phyloP scores from a whole-genome alignment of 2,329 filamentous ascomycete genomes.

The Myriosclerotinia curreyana region DNA sequence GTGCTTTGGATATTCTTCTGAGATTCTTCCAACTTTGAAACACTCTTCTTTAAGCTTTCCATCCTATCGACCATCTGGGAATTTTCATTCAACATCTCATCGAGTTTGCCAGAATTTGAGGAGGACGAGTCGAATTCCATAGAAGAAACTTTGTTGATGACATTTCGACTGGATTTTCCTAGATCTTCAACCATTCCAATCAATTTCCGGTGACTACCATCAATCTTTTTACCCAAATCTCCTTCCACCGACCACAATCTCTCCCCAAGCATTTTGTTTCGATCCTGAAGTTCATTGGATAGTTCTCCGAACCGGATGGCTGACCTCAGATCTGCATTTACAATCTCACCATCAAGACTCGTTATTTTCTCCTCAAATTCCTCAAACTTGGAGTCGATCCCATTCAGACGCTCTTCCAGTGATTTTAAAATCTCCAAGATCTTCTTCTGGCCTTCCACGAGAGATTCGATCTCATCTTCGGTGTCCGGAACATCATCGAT shows the following conservation, averaged over 20 bases:
- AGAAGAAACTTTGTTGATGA: slow-evolving; percentile 25
- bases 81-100: slow-evolving; percentile 24
- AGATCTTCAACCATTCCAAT: slow-evolving; percentile 29
- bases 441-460: slow-evolving; percentile 24
- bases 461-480: slow-evolving; percentile 24
- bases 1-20: slow-evolving; percentile 21
- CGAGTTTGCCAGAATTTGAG: slow-evolving; percentile 23
- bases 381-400: slow-evolving; percentile 24
- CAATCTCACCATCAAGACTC: slow-evolving; percentile 26
- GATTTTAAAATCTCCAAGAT: slow-evolving; percentile 24
- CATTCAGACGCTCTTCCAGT: slow-evolving; percentile 24
- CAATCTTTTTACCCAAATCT: slow-evolving; percentile 31
- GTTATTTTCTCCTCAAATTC: slow-evolving; percentile 26
- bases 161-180: slow-evolving; percentile 25
- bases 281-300: slow-evolving; percentile 32
- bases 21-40: slow-evolving; percentile 26
- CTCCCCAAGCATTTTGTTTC: slow-evolving; percentile 29
- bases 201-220: slow-evolving; percentile 28
- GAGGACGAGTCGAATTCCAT: slow-evolving; percentile 23
- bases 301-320: slow-evolving; percentile 32
- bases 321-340: slow-evolving; percentile 29
- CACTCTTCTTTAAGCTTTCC: slow-evolving; percentile 23
- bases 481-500: slow-evolving; percentile 26
- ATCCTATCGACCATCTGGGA: slow-evolving; percentile 26
- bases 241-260: slow-evolving; percentile 29